These are phyloP conservation scores for Dalbergia oliveri DNA, from an alignment of 306 rosid species.

Conservation along the genomic window DNA sequence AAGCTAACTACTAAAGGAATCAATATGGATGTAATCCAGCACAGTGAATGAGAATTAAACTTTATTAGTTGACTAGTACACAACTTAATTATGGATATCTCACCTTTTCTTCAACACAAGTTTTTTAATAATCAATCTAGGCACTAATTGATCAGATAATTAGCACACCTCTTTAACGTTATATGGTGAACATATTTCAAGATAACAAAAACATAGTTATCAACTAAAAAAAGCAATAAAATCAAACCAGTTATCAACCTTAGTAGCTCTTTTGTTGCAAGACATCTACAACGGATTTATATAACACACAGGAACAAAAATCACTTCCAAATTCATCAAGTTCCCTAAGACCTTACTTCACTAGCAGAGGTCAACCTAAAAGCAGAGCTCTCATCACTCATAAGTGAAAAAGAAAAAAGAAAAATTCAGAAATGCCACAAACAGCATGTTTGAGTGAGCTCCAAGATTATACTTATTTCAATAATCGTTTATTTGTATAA, in stretches of 20 bases:
- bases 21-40: neutral
- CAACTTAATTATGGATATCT: neutral
- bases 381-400: slow-evolving; percentile 3
- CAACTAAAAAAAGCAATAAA: too few species aligned
- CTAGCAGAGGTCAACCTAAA: neutral
- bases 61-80: neutral
- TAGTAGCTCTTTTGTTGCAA: neutral
- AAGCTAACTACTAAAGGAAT: neutral
- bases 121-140: slow-evolving; percentile 48
- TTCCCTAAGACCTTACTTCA: slow-evolving; percentile 11
- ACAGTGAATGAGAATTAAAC: too few species aligned
- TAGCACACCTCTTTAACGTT: slow-evolving; percentile 15
- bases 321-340: neutral
- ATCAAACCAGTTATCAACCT: neutral
- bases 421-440: slow-evolving; percentile 26
- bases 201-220: too few species aligned
- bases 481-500: too few species aligned
- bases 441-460: too few species aligned
- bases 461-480: too few species aligned
- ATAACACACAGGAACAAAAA: neutral
- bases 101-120: neutral
- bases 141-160: slow-evolving; percentile 40
- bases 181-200: slow-evolving; percentile 4
- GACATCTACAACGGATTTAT: slow-evolving; percentile 7
- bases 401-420: neutral